Base-by-base conservation (phyloP, 495 filamentous ascomycete genomes). In the Articulospora tetracladia region DNA sequence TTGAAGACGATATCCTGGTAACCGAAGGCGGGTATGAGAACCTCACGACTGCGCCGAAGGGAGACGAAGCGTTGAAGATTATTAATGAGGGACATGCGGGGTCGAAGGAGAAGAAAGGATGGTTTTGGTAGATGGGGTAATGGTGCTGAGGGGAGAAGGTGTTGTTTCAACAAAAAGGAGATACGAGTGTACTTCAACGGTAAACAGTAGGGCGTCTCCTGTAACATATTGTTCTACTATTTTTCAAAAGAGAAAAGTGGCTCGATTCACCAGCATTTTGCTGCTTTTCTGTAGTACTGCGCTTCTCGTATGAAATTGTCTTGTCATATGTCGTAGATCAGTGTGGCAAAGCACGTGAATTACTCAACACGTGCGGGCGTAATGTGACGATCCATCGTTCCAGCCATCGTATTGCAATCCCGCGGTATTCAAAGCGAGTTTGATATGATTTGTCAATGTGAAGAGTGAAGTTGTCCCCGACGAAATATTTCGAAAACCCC, bases 1-100 rank as follows among this genome's bases (percentile, higher is more conserved):
- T 98, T 62, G 93, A 98, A 75, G 93, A 97, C 72, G 89, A 92
- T 70, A 87, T 97, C 52, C 77, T 96, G 12, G 85, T 96, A 15
- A 96, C 91, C 2, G 77, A 80, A 25, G 77, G 80, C 32, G 91
- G 91, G 24, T 86, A 86, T 66, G 89, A 95, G 73, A 93, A 93
- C 65, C 72, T 97, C 66, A 96, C 92, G 0, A 86, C 81, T 7
- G 91, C 90, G 47, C 90, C 91, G 0, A 95, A 92, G 73, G 90
- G 87, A 17, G 78, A 87, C 44, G 87, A 77, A 55, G 85, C 86
- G 76, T 72, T 89, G 68, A 76, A 80, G 59, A 80, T 86, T 59
- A 83, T 90, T 67, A 68, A 64, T 44, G 60, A 60, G 34, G 25
- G 26, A 17, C 27, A 47, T 4, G 58, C 41, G 17, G 32, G 39